phyloP scores from a whole-genome alignment of 495 filamentous ascomycete genomes.

The Penicillium tannophilum region DNA sequence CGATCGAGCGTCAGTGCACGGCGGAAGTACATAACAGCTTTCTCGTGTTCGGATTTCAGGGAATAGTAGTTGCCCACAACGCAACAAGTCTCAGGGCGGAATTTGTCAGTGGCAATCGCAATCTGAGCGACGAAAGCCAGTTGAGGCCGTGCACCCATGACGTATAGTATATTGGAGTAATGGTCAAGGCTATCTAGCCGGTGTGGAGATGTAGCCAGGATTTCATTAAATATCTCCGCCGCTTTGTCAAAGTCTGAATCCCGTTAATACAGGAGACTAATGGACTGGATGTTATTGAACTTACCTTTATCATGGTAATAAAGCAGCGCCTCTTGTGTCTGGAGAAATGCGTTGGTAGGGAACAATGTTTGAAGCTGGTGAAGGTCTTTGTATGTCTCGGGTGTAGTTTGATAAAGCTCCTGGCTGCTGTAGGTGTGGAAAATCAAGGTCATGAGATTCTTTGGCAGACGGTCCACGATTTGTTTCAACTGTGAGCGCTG shows the following conservation, averaged over 20 bases:
- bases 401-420: constrained; percentile 84
- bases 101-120: constrained; percentile 87
- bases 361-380: constrained; percentile 79
- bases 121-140: constrained; percentile 90
- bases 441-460: constrained; percentile 89
- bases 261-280: background rate
- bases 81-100: constrained; percentile 95
- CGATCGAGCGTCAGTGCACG: constrained; percentile 94
- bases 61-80: constrained; percentile 98
- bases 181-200: constrained; percentile 89
- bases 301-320: constrained; percentile 85
- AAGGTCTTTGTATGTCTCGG: constrained; percentile 67
- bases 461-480: constrained; percentile 66
- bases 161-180: constrained; percentile 96
- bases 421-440: constrained; percentile 90
- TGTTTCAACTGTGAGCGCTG: constrained; percentile 51
- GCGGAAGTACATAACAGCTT: constrained; percentile 97
- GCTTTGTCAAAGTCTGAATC: constrained; percentile 76
- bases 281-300: background rate
- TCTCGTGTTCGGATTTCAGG: constrained; percentile 90
- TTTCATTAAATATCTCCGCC: constrained; percentile 78
- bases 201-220: constrained; percentile 79
- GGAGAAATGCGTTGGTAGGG: constrained; percentile 81
- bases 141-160: constrained; percentile 82
- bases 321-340: constrained; percentile 84